Evolutionary conservation across 2,329 filamentous ascomycete species (phyloP).

Genomic region (Penicillium sp.): DNA sequence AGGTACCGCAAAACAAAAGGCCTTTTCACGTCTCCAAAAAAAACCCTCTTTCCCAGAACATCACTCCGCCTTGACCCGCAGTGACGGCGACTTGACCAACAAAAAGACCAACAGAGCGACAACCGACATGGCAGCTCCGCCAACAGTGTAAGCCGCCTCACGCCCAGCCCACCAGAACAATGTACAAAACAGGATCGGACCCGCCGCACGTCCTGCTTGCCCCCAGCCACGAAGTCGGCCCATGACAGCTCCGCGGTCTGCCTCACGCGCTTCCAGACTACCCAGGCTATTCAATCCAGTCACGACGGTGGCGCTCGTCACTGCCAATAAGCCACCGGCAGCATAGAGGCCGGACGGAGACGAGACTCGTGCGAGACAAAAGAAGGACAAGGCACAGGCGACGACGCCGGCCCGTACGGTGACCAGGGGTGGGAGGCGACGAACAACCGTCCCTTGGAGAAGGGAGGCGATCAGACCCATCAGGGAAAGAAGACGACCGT

Average conservation of each 20-base stretch:
- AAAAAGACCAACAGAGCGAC: constrained; percentile 68
- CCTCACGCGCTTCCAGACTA: constrained; percentile 76
- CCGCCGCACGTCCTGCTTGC: constrained; percentile 79
- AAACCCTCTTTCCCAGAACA: neutral
- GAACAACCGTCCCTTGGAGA: constrained; percentile 87
- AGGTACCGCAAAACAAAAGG: no score
- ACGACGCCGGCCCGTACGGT: constrained; percentile 75
- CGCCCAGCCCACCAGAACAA: constrained; percentile 98
- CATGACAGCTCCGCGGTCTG: constrained; percentile 78
- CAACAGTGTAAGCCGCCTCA: constrained; percentile 74
- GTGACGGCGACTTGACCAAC: constrained; percentile 59
- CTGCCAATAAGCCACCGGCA: constrained; percentile 75
- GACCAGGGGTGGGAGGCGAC: constrained; percentile 72
- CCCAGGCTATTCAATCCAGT: constrained; percentile 87
- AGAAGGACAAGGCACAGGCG: constrained; percentile 71
- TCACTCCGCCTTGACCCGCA: constrained; percentile 9
- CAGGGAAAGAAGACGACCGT: constrained; percentile 80
- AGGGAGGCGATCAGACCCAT: constrained; percentile 86
- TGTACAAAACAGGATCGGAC: constrained; percentile 84
- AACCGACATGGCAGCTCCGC: constrained; percentile 70
- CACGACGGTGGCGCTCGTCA: constrained; percentile 91
- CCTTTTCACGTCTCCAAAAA: no score
- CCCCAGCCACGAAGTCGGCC: constrained; percentile 75
- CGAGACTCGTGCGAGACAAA: constrained; percentile 65
- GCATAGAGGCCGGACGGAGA: constrained; percentile 67